These are phyloP conservation scores for Cercospora janseana DNA, from an alignment of 2,329 filamentous ascomycete genomes.

Conservation along the genomic window DNA sequence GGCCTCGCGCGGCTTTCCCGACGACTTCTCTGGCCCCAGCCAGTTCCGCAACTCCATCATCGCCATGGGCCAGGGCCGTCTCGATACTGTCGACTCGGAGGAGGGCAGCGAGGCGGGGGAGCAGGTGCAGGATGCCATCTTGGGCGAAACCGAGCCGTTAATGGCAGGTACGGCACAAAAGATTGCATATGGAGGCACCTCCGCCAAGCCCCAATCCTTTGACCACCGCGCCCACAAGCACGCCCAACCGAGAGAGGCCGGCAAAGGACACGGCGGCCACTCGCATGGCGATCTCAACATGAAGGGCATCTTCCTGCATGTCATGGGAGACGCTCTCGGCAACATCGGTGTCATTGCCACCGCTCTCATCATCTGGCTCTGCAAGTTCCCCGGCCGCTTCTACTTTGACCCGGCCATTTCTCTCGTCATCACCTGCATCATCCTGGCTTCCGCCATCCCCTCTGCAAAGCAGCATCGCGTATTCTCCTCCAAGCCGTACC, in stretches of 20 bases:
- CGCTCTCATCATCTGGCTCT: slow-evolving; percentile 88
- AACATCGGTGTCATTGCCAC: slow-evolving; percentile 83
- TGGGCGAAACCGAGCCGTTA: slow-evolving; percentile 18
- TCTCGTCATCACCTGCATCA: slow-evolving; percentile 82
- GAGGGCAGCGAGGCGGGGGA: slow-evolving; percentile 52
- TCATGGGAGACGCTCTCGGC: slow-evolving; percentile 78
- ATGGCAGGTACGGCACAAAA: slow-evolving; percentile 37
- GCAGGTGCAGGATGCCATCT: slow-evolving; percentile 19
- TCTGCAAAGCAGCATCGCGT: slow-evolving; percentile 75
- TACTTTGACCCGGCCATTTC: slow-evolving; percentile 93
- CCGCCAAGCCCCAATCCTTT: slow-evolving; percentile 34
- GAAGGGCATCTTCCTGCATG: slow-evolving; percentile 69
- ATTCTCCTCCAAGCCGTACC: slow-evolving; percentile 94
- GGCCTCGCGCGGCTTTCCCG: slow-evolving; percentile 55
- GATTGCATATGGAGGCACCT: slow-evolving; percentile 31
- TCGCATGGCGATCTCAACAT: slow-evolving; percentile 91
- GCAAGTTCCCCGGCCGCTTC: slow-evolving; percentile 73
- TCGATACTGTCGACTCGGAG: slow-evolving; percentile 55
- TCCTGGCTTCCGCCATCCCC: slow-evolving; percentile 71
- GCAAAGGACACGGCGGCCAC: slow-evolving; percentile 61
- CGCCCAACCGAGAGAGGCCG: slow-evolving; percentile 64
- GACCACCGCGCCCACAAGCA: slow-evolving; percentile 67
- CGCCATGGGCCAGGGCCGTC: slow-evolving; percentile 61
- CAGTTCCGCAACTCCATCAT: slow-evolving; percentile 93
- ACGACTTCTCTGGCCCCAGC: slow-evolving; percentile 76